These are phyloP conservation scores for Knoxdaviesia capensis DNA, from an alignment of 2,329 filamentous ascomycete species.

Conservation along the genomic window DNA sequence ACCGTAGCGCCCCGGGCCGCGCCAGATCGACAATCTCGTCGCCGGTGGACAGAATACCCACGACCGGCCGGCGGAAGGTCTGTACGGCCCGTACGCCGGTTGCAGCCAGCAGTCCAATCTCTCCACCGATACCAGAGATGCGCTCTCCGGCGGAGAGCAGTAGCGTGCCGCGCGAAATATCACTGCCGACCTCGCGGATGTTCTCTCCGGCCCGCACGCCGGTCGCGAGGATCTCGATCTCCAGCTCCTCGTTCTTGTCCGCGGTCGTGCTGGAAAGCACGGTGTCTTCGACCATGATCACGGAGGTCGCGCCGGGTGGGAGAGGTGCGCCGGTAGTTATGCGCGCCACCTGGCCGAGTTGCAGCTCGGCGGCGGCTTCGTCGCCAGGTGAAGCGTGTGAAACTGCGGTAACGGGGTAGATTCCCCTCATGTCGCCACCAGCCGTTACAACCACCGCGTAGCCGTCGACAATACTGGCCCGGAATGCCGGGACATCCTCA, in stretches of 20 bases:
- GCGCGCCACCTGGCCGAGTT: constrained; percentile 59
- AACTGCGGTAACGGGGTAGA: constrained; percentile 70
- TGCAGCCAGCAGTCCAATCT: constrained; percentile 75
- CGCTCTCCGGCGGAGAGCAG: constrained; percentile 62
- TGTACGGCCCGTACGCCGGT: constrained; percentile 54
- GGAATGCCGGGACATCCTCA: constrained; percentile 79
- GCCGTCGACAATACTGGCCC: constrained; percentile 91
- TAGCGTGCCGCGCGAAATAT: constrained; percentile 47
- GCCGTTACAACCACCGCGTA: constrained; percentile 62
- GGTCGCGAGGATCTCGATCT: constrained; percentile 68
- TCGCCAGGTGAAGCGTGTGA: constrained; percentile 68
- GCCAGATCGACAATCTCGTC: constrained; percentile 78
- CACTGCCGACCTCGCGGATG: constrained; percentile 76
- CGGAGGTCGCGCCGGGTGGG: constrained; percentile 70
- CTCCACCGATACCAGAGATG: constrained; percentile 74
- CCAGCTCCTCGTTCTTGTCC: constrained; percentile 66
- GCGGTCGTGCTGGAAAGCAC: constrained; percentile 53
- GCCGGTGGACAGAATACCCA: constrained; percentile 83
- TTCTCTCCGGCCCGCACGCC: constrained; percentile 65
- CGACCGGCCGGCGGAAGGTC: constrained; percentile 54
- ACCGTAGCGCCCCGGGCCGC: constrained; percentile 35
- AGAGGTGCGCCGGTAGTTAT: constrained; percentile 92
- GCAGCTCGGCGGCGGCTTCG: constrained; percentile 29
- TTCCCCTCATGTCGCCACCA: constrained; percentile 47
- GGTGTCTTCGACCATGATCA: constrained; percentile 88